Base-by-base conservation (phyloP, 306 rosid genomes). In the Quercus rubra region DNA sequence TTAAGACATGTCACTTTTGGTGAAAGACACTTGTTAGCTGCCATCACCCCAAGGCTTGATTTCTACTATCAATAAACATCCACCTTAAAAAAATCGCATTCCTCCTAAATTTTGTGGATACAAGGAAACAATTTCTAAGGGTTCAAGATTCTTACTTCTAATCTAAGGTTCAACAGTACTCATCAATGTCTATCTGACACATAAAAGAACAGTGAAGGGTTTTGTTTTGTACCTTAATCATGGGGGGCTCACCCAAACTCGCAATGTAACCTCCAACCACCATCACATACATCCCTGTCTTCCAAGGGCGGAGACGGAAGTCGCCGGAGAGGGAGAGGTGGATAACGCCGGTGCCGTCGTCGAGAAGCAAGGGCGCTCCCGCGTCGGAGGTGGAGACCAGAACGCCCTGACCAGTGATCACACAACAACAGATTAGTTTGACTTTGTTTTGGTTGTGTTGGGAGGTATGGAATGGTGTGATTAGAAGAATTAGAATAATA, bases 271-370 rank as follows among this genome's bases (percentile, higher is more conserved):
- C 92, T 74, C 98, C 98, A 46, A 94, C 91, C 2, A 90, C 94
- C 97, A 94, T 89, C 5, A 92, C 93, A 68, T 94, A 92, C 97
- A 91, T 92, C 77, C 97, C 98, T 91, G 77, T 59, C 31, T 46
- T 80, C 93, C 97, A 94, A 17, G 72, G 70, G 33, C 86, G 90
- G 49, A 52, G 84, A 61, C 91, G 89, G 72, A 89, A 83, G 31
- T 89, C 91, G 66, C 86, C 81, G 51, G 87, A 30, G 80, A 86
- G 90, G n/a, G 80, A 85, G 58, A 94, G 93, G 38, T 87, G 78
- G 73, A 89, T 64, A 77, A 91, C 58, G 73, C 90, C 97, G 30
- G 93, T 90, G 54, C 95, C 95, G 46, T 94, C 97, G 81, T 94
- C 99, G 38, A 92, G 92, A 69, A 90, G 72, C 56, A 88, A 38